Evolutionary conservation across 2,329 filamentous ascomycete genomes (phyloP), one percentile per base, ranked within the genome.

Genomic region (Pseudogymnoascus sp.): DNA sequence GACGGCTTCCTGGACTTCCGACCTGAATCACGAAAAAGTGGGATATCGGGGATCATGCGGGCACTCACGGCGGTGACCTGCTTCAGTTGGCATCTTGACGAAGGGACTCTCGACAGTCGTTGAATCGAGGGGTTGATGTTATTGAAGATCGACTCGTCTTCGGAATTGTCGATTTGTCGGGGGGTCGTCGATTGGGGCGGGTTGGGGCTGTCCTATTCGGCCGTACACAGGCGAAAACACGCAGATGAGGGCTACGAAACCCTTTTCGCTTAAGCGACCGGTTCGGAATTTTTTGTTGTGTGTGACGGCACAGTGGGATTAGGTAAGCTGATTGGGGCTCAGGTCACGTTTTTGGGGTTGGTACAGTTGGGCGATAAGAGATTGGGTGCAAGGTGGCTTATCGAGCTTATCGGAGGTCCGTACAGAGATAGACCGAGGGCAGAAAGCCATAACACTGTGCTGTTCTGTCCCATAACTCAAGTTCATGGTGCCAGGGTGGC

Each of bases 81-180:
- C 83, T 86, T 90, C 88, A 76, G 89, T 87, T 88, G 88, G 85
- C 89, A 94, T 94, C 79, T 85, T 92, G 87, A 80, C 79, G 79
- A 76, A 73, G 69, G 78, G 73, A 48, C 42, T 77, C 77, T 78
- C 76, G 75, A 76, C 74, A 75, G 72, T 75, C 72, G 71, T 72
- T 73, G 71, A 74, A 71, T 72, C 69, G 72, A 75, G 72, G 69
- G 65, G 29, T 48, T 45, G 42, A 48, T 48, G 42, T 48, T 48
- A 48, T 48, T 48, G 42, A 48, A 48, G 42, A 48, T 48, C 42
- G 42, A 48, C 42, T 48, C 42, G 42, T 48, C 42, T 48, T 48
- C 42, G 42, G 42, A 48, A 48, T 48, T 48, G 42, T 48, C 42
- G 42, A 48, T 48, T 48, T 48, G 42, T 48, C 42, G 42, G 42